Conservation (phyloP, 352 stramenopile species). For the Globisporangium echinulatum region DNA sequence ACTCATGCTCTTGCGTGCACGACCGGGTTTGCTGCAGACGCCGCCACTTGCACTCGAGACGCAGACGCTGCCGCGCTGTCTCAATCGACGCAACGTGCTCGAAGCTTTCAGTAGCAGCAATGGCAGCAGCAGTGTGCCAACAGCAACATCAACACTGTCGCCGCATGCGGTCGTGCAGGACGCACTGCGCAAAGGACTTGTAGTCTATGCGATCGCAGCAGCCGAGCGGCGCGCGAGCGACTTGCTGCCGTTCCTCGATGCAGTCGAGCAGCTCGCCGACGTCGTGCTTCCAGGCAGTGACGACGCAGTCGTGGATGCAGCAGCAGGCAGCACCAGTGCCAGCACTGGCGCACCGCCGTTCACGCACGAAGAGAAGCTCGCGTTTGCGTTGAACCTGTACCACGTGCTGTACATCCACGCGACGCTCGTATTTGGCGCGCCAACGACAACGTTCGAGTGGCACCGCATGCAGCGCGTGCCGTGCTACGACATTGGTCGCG, state of each 20-base stretch:
- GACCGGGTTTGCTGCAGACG: conserved; percentile 5
- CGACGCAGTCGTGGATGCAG: conserved; percentile 2
- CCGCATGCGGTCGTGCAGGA: conserved; percentile 18
- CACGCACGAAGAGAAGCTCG: conserved; percentile 36
- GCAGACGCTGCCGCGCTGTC: conserved; percentile 36
- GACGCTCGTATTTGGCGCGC: conserved; percentile 48
- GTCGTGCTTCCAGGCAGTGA: conserved; percentile 22
- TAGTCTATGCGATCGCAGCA: conserved; percentile 15
- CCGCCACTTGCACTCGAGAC: conserved; percentile 17
- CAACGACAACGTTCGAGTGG: conserved; percentile 61
- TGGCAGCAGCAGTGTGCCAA: neutral
- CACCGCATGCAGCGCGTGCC: conserved; percentile 58
- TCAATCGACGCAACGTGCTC: conserved; percentile 43
- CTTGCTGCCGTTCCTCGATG: conserved; percentile 40
- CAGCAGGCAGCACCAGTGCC: neutral
- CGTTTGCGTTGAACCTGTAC: conserved; percentile 89
- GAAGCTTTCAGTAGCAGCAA: neutral
- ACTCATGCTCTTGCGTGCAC: conserved; percentile 12
- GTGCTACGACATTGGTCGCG: conserved; percentile 35
- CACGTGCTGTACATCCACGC: conserved; percentile 86
- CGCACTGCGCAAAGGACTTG: conserved; percentile 19
- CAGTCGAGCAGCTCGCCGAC: conserved; percentile 39
- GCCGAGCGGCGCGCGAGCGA: conserved; percentile 14
- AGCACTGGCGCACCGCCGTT: conserved; percentile 2
- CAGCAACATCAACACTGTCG: neutral